Evolutionary conservation across 805 yeast genomes (phyloP).

Genomic region (Scheffersomyces spartinae): DNA sequence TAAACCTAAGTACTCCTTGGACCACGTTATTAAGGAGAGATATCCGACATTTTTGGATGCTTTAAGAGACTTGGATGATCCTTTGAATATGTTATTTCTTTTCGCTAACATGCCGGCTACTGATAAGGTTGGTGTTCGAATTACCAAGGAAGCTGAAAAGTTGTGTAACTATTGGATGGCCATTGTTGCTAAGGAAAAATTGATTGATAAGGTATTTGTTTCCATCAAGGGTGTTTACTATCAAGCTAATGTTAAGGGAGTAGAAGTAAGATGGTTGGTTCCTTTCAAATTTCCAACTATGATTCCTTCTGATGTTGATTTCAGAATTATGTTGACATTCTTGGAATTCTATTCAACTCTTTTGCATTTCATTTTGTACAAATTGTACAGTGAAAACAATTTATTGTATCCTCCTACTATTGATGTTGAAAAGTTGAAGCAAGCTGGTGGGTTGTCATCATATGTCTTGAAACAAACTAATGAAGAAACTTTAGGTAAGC

Average conservation of each 20-base stretch:
- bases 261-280: constrained; percentile 89
- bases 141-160: constrained; percentile 79
- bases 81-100: constrained; percentile 85
- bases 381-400: constrained; percentile 75
- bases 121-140: constrained; percentile 62
- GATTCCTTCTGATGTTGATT: constrained; percentile 89
- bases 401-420: constrained; percentile 87
- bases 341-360: constrained; percentile 91
- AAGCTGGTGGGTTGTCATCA: constrained; percentile 82
- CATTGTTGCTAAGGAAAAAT: constrained; percentile 73
- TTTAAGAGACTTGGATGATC: constrained; percentile 87
- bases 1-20: constrained; percentile 77
- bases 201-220: constrained; percentile 81
- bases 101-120: constrained; percentile 95
- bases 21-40: constrained; percentile 86
- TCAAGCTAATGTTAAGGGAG: constrained; percentile 82
- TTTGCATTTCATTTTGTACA: constrained; percentile 76
- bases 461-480: constrained; percentile 57
- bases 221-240: constrained; percentile 96
- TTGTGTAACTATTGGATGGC: constrained; percentile 95
- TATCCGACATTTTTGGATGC: constrained; percentile 93
- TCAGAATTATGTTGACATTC: constrained; percentile 93
- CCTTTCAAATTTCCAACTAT: constrained; percentile 96
- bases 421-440: constrained; percentile 59
- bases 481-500: too few relatives aligned